These are phyloP conservation scores for Bryoerythrophyllum caledonicum DNA, from an alignment of 225 moss, liverwort and hornwort species.

Conservation along the genomic window DNA sequence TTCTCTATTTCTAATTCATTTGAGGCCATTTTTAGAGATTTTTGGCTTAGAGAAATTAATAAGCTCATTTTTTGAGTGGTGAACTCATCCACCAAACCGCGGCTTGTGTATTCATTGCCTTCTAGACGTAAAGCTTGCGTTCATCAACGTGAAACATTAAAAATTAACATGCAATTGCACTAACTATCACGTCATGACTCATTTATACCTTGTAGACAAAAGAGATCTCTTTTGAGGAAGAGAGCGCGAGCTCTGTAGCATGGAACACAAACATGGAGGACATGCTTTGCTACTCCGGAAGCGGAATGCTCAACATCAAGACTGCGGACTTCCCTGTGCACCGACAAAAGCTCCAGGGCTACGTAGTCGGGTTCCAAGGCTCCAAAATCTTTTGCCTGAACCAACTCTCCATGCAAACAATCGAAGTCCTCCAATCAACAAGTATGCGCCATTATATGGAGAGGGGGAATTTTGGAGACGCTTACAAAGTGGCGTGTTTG, in stretches of 20 bases:
- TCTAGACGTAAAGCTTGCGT: too few relatives aligned
- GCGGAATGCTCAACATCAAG: conserved; percentile 89
- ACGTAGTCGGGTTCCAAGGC: conserved; percentile 97
- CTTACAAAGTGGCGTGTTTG: conserved; percentile 90
- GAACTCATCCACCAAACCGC: too few relatives aligned
- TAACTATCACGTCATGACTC: neutral
- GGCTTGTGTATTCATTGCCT: too few relatives aligned
- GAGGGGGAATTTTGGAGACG: conserved; percentile 61
- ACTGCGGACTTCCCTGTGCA: conserved; percentile 89
- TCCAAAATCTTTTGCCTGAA: conserved; percentile 96
- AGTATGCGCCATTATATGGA: conserved; percentile 90
- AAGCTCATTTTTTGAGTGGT: too few relatives aligned
- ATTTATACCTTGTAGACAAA: conserved; percentile 46
- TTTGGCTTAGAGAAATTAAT: too few relatives aligned
- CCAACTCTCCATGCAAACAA: conserved; percentile 96
- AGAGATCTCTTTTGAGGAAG: conserved; percentile 83
- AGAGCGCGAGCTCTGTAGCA: conserved; percentile 77
- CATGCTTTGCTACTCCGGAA: conserved; percentile 94
- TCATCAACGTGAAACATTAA: neutral
- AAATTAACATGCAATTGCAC: neutral
- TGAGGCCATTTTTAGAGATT: too few relatives aligned
- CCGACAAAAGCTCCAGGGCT: conserved; percentile 88
- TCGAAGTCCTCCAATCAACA: conserved; percentile 86
- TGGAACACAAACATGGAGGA: conserved; percentile 99
- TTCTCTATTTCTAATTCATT: too few relatives aligned